A percentile compares a stretch with the other conserved stretches of the same genome.
These are phyloP conservation scores for Cryphonectria parasitica DNA, from an alignment of 2,329 filamentous ascomycete species.

Conservation along the genomic window DNA sequence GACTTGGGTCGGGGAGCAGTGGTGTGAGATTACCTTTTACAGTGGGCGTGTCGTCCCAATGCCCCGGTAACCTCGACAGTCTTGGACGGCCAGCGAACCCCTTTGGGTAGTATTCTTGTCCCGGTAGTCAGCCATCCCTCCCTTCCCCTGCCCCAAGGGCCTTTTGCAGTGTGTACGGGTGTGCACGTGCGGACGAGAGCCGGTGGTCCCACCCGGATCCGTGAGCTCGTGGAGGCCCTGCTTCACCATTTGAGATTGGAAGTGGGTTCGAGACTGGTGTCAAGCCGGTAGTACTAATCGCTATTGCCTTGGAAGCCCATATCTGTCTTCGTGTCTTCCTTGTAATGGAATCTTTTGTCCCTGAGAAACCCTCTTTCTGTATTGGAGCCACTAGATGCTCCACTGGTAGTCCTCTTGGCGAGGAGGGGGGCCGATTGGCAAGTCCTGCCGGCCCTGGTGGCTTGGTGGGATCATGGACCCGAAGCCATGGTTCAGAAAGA, in stretches of 20 bases:
- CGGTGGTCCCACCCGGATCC: constrained; percentile 3
- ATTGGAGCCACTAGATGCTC: background rate
- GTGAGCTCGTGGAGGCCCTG: background rate
- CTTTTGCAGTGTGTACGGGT: background rate
- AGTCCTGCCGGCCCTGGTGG: background rate
- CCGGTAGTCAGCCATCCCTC: constrained; percentile 2
- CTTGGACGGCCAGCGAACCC: constrained; percentile 3
- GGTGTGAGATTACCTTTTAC: constrained; percentile 4
- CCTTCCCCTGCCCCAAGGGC: background rate
- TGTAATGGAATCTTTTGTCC: background rate
- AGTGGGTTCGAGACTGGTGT: background rate
- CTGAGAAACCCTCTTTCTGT: background rate
- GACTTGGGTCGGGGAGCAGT: background rate
- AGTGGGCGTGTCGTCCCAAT: constrained; percentile 12
- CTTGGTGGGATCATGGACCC: background rate
- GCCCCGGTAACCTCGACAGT: constrained; percentile 16
- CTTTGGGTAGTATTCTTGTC: constrained; percentile 11
- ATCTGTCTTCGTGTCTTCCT: background rate
- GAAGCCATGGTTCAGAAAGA: background rate
- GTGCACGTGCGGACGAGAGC: constrained; percentile 11
- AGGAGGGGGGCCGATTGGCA: background rate
- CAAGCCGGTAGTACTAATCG: background rate
- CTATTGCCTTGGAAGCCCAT: background rate
- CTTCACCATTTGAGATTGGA: constrained; percentile 7
- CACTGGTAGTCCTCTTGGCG: constrained; percentile 2